Evolutionary conservation across 2,329 filamentous ascomycete genomes (phyloP).

Genomic region (Cladosporium velox): DNA sequence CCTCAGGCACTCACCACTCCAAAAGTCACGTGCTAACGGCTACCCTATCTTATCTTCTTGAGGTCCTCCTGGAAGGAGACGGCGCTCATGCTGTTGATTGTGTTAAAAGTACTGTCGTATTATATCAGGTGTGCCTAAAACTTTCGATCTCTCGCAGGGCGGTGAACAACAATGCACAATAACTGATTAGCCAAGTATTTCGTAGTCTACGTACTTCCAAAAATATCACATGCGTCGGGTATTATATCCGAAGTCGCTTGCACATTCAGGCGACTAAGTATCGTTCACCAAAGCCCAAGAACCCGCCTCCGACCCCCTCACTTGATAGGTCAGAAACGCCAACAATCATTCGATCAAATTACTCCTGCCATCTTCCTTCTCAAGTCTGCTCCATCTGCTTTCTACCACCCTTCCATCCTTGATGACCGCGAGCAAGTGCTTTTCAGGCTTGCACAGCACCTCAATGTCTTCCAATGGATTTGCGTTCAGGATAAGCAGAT

Average conservation of each 20-base stretch:
- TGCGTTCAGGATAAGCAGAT: slow-evolving; percentile 54
- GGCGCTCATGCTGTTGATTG: neutral
- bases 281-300: neutral
- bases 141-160: too few species aligned
- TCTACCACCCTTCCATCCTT: slow-evolving; percentile 56
- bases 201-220: neutral
- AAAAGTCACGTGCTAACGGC: neutral
- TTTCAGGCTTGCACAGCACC: slow-evolving; percentile 52
- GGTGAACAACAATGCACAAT: neutral
- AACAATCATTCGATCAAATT: slow-evolving; percentile 9
- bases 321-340: neutral
- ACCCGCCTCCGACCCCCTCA: neutral
- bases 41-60: too few species aligned
- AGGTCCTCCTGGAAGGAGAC: too few species aligned
- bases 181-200: neutral
- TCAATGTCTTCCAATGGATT: slow-evolving; percentile 60
- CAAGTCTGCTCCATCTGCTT: slow-evolving; percentile 38
- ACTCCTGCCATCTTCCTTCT: slow-evolving; percentile 22
- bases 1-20: neutral
- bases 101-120: neutral
- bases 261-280: neutral
- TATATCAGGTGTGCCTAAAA: too few species aligned
- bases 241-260: neutral
- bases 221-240: neutral
- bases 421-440: slow-evolving; percentile 53